A percentile compares a stretch with the other conserved stretches of the same genome.
Conservation (phyloP, 768 basidiomycete genomes). For the Lyophyllum decastes region DNA sequence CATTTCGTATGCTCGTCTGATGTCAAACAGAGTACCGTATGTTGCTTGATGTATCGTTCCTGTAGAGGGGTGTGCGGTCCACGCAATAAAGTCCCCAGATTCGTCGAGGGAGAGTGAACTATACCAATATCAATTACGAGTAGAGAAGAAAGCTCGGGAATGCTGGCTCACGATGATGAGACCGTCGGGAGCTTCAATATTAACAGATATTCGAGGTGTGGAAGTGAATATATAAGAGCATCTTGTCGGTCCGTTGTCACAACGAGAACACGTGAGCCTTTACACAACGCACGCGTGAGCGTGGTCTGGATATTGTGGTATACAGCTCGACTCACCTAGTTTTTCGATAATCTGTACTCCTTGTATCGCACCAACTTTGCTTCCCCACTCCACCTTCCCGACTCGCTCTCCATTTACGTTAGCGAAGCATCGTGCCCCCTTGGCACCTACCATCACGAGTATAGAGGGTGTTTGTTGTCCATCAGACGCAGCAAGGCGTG, state of each 20-base stretch:
- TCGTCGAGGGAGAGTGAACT: slow-evolving; percentile 23
- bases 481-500: slow-evolving; percentile 38
- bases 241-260: slow-evolving; percentile 54
- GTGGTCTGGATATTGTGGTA: background rate
- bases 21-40: slow-evolving; percentile 62
- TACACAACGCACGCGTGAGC: background rate
- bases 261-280: slow-evolving; percentile 55
- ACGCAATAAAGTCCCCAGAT: slow-evolving; percentile 55
- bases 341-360: slow-evolving; percentile 58
- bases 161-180: slow-evolving; percentile 32
- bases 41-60: slow-evolving; percentile 37
- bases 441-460: slow-evolving; percentile 52
- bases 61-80: slow-evolving; percentile 33
- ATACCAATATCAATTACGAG: background rate
- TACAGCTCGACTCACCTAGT: slow-evolving; percentile 46
- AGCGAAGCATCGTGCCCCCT: slow-evolving; percentile 55
- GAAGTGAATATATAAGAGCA: slow-evolving; percentile 61
- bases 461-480: slow-evolving; percentile 31
- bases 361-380: slow-evolving; percentile 50
- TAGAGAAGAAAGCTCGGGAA: background rate
- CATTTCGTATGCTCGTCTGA: slow-evolving; percentile 47
- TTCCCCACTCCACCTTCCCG: slow-evolving; percentile 65
- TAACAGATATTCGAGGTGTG: slow-evolving; percentile 58
- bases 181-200: slow-evolving; percentile 39
- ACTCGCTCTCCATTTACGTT: slow-evolving; percentile 69